phyloP scores from a whole-genome alignment of 1,139 yeast genomes.

The Zygotorulaspora mrakii region DNA sequence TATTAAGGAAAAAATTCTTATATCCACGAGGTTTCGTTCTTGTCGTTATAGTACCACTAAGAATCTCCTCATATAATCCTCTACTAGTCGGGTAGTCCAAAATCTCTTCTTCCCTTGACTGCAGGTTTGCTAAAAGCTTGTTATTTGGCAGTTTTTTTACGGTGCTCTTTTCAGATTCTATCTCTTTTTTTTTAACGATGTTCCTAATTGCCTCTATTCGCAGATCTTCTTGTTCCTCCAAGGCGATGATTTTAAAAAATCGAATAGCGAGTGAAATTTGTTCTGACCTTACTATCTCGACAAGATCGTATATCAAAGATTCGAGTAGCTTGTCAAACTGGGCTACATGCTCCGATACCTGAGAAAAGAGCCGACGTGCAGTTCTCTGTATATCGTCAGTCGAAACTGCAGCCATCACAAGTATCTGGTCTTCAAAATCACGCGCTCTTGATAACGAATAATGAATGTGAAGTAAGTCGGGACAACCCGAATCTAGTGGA shows the following conservation, averaged over 20 bases:
- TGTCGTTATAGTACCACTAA: conserved; percentile 39
- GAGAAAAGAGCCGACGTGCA: conserved; percentile 54
- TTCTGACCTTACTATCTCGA: conserved; percentile 67
- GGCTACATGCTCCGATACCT: conserved; percentile 44
- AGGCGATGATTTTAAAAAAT: conserved; percentile 70
- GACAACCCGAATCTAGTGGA: conserved; percentile 53
- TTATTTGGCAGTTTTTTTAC: conserved; percentile 31
- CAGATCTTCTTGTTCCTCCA: conserved; percentile 75
- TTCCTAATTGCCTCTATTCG: conserved; percentile 52
- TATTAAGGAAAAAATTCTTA: conserved; percentile 57
- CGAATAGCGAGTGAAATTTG: conserved; percentile 67
- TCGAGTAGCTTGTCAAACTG: conserved; percentile 67
- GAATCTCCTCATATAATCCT: conserved; percentile 37
- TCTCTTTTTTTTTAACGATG: conserved; percentile 40
- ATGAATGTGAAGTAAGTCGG: conserved; percentile 63
- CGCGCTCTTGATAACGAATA: conserved; percentile 64
- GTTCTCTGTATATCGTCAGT: conserved; percentile 72
- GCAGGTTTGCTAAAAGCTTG: conserved; percentile 17
- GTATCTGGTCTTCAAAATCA: conserved; percentile 74
- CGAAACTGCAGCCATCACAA: conserved; percentile 48
- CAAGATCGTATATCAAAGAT: conserved; percentile 56
- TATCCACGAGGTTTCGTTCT: conserved; percentile 59
- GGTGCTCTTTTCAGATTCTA: conserved; percentile 32
- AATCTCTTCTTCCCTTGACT: conserved; percentile 7
- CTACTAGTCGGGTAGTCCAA: conserved; percentile 30